These are phyloP conservation scores for Fusarium sp. DNA, from an alignment of 2,329 filamentous ascomycete species.

Conservation along the genomic window DNA sequence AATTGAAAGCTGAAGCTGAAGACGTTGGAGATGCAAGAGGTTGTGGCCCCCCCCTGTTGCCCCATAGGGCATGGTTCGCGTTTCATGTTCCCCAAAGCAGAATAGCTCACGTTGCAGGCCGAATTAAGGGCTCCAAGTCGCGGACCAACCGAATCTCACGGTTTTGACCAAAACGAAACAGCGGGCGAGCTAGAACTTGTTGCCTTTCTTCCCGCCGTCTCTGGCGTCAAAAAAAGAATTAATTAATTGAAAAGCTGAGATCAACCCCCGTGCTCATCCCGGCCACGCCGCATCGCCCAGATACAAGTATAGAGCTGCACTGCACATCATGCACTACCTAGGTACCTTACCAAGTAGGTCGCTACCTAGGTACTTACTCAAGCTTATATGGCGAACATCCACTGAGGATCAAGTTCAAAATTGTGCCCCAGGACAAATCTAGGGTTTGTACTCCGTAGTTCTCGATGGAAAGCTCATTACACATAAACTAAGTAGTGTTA, in stretches of 20 bases:
- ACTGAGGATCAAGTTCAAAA: slow-evolving; percentile 11
- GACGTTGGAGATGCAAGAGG: slow-evolving; percentile 29
- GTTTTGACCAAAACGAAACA: slow-evolving; percentile 15
- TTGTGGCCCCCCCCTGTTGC: not conserved
- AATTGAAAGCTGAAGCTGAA: slow-evolving; percentile 18
- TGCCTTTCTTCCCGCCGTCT: not conserved
- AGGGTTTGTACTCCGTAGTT: not conserved
- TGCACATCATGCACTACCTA: not conserved
- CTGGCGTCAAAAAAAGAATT: not conserved
- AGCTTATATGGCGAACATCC: slow-evolving; percentile 4
- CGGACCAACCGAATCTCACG: slow-evolving; percentile 20
- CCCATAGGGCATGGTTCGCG: slow-evolving; percentile 7
- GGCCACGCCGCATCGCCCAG: slow-evolving; percentile 8
- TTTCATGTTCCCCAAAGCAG: slow-evolving; percentile 25
- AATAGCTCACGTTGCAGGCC: slow-evolving; percentile 30
- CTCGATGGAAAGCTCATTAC: not conserved
- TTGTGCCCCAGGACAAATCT: slow-evolving; percentile 3
- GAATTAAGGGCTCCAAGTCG: slow-evolving; percentile 29
- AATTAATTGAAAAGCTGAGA: not conserved
- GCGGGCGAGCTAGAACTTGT: not conserved
- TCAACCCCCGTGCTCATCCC: slow-evolving; percentile 12
- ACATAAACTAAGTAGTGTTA: not conserved
- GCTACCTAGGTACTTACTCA: not conserved
- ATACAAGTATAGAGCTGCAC: not conserved
- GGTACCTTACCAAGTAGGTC: not conserved